These are phyloP conservation scores for Microcos paniculata DNA, from an alignment of 345 rosid genomes.

Conservation along the genomic window DNA sequence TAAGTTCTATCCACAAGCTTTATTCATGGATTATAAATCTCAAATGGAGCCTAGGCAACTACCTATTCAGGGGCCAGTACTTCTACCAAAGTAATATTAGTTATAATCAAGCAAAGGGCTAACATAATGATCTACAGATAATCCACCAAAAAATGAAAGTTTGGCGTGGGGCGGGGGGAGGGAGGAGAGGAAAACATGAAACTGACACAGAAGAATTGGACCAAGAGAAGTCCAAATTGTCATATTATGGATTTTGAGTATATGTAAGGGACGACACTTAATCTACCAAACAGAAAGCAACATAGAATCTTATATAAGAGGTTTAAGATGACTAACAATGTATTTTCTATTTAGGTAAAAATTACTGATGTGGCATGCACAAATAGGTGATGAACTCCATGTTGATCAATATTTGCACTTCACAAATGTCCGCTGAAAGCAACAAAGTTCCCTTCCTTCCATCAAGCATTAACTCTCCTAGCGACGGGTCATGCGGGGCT, in stretches of 20 bases:
- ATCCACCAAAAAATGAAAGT: too few species aligned
- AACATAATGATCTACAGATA: not conserved
- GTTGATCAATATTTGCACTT: constrained; percentile 18
- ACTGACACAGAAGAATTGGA: not conserved
- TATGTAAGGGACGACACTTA: constrained; percentile 16
- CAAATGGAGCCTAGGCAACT: not conserved
- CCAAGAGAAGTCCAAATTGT: constrained; percentile 12
- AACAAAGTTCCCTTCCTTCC: constrained; percentile 26
- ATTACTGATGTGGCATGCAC: constrained; percentile 34
- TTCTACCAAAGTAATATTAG: constrained; percentile 4
- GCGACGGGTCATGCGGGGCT: constrained; percentile 59
- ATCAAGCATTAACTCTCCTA: constrained; percentile 29
- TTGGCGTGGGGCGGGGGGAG: too few species aligned
- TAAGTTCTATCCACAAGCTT: not conserved
- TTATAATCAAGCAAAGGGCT: not conserved
- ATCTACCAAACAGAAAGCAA: constrained; percentile 27
- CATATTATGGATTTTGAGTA: not conserved
- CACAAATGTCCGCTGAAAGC: constrained; percentile 17
- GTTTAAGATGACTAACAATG: constrained; percentile 41
- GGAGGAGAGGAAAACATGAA: not conserved
- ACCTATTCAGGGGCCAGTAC: not conserved
- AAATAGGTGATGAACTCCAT: constrained; percentile 31
- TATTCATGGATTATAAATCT: not conserved
- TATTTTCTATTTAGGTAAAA: constrained; percentile 32
- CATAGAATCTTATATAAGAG: constrained; percentile 21